A percentile compares a stretch with the other conserved stretches of the same genome.
phyloP scores from a whole-genome alignment of 176 grass and related monocot species.

The Carex littledalei region DNA sequence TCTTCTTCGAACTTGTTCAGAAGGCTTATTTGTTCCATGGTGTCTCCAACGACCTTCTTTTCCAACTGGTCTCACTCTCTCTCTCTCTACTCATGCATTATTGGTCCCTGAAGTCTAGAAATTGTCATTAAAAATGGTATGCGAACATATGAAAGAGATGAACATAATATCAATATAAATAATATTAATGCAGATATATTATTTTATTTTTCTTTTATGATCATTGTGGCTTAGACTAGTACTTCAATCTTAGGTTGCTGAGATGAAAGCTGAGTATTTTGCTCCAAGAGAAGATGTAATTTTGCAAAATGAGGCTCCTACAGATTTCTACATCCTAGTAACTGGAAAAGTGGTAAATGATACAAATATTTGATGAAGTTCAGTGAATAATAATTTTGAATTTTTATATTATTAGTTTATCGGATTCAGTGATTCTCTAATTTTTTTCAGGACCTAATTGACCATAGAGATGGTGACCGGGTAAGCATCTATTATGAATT shows the following conservation, averaged over 20 bases:
- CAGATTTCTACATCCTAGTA: constrained; percentile 94
- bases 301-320: constrained; percentile 95
- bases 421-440: constrained; percentile 25
- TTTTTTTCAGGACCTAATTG: constrained; percentile 56
- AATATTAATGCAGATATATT: not conserved
- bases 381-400: constrained; percentile 14
- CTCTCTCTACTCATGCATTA: not conserved
- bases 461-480: constrained; percentile 49
- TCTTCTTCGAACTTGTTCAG: constrained; percentile 75
- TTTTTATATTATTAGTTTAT: not conserved
- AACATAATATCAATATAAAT: not conserved
- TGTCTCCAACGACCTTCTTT: constrained; percentile 82
- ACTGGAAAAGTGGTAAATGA: constrained; percentile 61
- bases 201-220: not conserved
- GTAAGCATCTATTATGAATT: constrained; percentile 38
- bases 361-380: not conserved
- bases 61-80: constrained; percentile 61
- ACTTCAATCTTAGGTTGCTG: constrained; percentile 59
- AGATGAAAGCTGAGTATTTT: constrained; percentile 99
- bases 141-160: not conserved
- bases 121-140: not conserved
- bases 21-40: constrained; percentile 68
- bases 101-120: not conserved
- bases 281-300: constrained; percentile 98
- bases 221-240: not conserved